Evolutionary conservation across 2,329 filamentous ascomycete species (phyloP), one percentile per base, ranked within the genome.

Genomic region (Alternaria rosae): DNA sequence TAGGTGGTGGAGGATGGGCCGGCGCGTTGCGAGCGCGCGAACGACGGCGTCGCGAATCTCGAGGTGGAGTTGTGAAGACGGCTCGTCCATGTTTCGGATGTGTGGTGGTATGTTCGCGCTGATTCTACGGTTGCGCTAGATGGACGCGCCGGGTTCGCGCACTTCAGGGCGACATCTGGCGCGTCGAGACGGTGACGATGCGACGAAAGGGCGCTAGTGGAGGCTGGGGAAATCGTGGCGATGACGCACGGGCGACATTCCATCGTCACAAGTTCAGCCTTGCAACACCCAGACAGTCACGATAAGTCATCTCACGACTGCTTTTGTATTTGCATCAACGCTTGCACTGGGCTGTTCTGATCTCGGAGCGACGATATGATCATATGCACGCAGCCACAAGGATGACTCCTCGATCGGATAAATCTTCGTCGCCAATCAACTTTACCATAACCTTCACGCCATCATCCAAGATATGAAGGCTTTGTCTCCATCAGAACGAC

Each of bases 1-100:
- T 30, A 91, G 81, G 75, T 91, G 88, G 54, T 87, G 85, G 9
- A 91, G 82, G 42, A 90, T 72, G 1, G 86, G 86, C 25, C 84
- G 80, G 42, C 79, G 81, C 52, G 77, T 77, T 28, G 78, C 74
- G 50, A 84, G 77, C 21, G 80, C 70, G 48, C 76, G 70, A 41
- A 78, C 78, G 41, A 82, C 69, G 32, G 79, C 71, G 57, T 79
- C 69, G 66, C 77, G 79, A n/a, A 83, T 75, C 64, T 83, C 81
- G 66, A 74, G 75, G 47, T 80, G 74, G 9, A 84, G 76, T 68
- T 84, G 82, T 57, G 68, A 61, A 9, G 75, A 77, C 7, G 76
- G 74, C 66, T 69, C 74, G 45, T 77, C 75, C 75, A 77, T 78
- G 54, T 43, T 66, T 62, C 11, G 20, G 4, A n/a, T 10, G 5